These are phyloP conservation scores for Hypoxylon sp. DNA, from an alignment of 2,329 filamentous ascomycete species.

Conservation along the genomic window DNA sequence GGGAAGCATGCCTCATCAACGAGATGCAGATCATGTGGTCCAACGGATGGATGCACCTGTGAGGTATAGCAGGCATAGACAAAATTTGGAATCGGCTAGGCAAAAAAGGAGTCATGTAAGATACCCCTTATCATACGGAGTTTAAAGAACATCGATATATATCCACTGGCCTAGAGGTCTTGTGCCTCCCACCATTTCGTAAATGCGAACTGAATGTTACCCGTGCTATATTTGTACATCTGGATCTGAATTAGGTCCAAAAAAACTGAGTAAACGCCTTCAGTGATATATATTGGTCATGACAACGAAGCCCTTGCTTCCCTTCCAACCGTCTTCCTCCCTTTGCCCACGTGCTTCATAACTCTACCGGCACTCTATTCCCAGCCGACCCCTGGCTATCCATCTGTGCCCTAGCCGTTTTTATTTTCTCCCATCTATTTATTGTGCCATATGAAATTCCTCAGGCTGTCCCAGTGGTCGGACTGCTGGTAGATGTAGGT, in stretches of 20 bases:
- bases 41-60: conserved; percentile 67
- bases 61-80: conserved; percentile 34
- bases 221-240: conserved; percentile 10
- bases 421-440: conserved; percentile 50
- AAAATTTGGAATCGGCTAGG: conserved; percentile 13
- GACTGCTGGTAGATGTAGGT: conserved; percentile 94
- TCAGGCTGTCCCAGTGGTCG: conserved; percentile 85
- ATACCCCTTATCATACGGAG: conserved; percentile 2
- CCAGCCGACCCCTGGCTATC: too few relatives aligned
- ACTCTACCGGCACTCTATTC: not conserved
- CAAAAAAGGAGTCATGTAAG: conserved; percentile 13
- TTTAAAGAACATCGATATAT: conserved; percentile 2
- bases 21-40: conserved; percentile 67
- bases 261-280: conserved; percentile 21
- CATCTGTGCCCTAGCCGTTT: not conserved
- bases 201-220: conserved; percentile 11
- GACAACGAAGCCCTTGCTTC: not conserved
- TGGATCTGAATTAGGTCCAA: conserved; percentile 3
- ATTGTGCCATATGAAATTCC: conserved; percentile 88
- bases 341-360: not conserved
- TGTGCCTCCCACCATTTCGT: conserved; percentile 14
- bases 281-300: conserved; percentile 17
- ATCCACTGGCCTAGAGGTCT: not conserved
- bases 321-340: too few relatives aligned
- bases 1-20: conserved; percentile 61